Conservation (phyloP, 1,284 basidiomycete species). For the Lignosus rhinocerotis region DNA sequence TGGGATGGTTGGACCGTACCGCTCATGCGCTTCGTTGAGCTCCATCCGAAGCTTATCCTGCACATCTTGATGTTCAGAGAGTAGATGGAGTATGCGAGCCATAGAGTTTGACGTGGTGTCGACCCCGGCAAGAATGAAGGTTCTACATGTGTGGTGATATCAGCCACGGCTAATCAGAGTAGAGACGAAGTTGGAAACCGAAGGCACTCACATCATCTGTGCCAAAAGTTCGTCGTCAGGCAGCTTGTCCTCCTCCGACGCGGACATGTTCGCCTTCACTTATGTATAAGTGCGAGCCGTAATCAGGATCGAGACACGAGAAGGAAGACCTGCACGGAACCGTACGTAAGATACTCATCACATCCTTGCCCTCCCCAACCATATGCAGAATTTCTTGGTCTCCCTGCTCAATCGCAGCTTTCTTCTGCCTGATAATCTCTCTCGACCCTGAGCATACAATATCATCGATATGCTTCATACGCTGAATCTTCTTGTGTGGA, state of each 20-base stretch:
- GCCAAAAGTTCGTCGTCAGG: constrained; percentile 27
- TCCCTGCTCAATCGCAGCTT: constrained; percentile 21
- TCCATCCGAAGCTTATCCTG: constrained; percentile 14
- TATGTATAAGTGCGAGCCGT: background rate
- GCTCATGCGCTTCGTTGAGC: constrained; percentile 2
- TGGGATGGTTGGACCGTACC: constrained; percentile 1
- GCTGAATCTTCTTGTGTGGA: constrained; percentile 18
- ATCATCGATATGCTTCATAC: constrained; percentile 16
- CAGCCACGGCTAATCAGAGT: background rate
- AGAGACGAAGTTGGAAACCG: background rate
- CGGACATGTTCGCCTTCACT: constrained; percentile 26
- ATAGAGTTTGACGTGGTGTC: constrained; percentile 19
- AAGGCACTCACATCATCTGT: constrained; percentile 24
- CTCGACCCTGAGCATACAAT: constrained; percentile 15
- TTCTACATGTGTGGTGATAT: background rate
- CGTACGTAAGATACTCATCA: constrained; percentile 32
- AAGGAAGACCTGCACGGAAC: background rate
- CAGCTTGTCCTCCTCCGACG: constrained; percentile 24
- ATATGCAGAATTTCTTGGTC: constrained; percentile 26
- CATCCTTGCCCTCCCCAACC: constrained; percentile 31
- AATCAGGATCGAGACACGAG: background rate
- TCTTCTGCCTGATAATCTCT: constrained; percentile 24
- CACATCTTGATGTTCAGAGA: constrained; percentile 9
- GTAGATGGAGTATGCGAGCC: constrained; percentile 10
- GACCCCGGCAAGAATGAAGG: constrained; percentile 12